These are phyloP conservation scores for Saccharomyces hybrid DNA, from an alignment of 1,139 yeast species.

Conservation along the genomic window DNA sequence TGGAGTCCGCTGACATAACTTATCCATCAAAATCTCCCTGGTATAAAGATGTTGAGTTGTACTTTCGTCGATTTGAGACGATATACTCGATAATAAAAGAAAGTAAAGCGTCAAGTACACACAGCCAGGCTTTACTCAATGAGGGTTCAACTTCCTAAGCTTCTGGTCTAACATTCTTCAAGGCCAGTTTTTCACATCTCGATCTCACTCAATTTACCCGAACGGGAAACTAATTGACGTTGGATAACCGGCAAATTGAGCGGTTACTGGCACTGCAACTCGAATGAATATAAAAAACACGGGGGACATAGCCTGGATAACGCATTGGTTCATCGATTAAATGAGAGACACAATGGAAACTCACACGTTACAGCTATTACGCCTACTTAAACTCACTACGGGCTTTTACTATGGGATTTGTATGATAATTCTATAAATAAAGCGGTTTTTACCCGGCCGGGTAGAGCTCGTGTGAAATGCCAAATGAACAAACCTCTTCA, in stretches of 20 bases:
- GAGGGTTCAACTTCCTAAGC: not conserved
- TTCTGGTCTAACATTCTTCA: not conserved
- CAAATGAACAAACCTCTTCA: not conserved
- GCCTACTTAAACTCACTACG: no score
- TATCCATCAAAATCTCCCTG: not conserved
- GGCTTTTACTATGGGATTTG: no score
- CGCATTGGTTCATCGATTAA: no score
- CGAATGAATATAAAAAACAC: no score
- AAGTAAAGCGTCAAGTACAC: not conserved
- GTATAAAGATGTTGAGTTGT: not conserved
- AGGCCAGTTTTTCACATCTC: not conserved
- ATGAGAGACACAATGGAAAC: no score
- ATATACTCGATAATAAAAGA: not conserved
- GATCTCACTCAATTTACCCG: conserved; percentile 2
- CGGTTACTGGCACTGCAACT: no score
- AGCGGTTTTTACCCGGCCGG: not conserved
- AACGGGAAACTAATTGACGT: conserved; percentile 5
- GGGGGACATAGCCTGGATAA: not conserved
- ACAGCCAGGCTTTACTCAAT: not conserved
- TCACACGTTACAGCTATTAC: no score
- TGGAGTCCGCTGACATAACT: not conserved
- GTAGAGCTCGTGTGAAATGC: not conserved
- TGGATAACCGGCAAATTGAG: no score
- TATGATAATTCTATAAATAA: not conserved
- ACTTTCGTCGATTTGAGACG: not conserved